These are phyloP conservation scores for Metschnikowia gelsemii DNA, from an alignment of 805 yeast species.

Conservation along the genomic window DNA sequence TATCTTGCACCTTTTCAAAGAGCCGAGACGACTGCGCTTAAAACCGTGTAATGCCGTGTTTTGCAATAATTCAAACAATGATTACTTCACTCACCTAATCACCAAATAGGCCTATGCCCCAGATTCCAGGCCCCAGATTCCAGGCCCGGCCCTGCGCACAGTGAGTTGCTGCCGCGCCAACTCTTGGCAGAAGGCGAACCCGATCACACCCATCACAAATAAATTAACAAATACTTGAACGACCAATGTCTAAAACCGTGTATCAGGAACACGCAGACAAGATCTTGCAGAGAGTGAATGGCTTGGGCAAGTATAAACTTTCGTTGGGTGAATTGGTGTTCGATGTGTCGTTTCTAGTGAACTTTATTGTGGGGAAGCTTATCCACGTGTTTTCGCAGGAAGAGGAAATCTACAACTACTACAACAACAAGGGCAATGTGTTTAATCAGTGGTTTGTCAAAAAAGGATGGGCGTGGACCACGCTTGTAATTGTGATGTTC, in stretches of 20 bases:
- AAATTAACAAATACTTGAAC: not conserved
- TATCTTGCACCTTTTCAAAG: too few species aligned
- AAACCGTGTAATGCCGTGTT: too few species aligned
- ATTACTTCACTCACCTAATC: too few species aligned
- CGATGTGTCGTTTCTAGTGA: conserved; percentile 33
- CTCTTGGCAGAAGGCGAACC: not conserved
- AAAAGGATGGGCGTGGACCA: conserved; percentile 92
- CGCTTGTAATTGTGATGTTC: conserved; percentile 29
- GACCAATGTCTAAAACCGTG: not conserved
- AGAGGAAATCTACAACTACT: conserved; percentile 49
- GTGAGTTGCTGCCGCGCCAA: conserved; percentile 3
- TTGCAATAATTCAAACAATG: too few species aligned
- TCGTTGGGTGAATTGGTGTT: conserved; percentile 29
- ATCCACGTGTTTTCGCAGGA: conserved; percentile 44
- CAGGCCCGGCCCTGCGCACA: conserved; percentile 3
- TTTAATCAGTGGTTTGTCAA: conserved; percentile 78
- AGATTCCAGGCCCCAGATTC: too few species aligned
- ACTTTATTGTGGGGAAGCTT: conserved; percentile 53
- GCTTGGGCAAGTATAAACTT: conserved; percentile 11
- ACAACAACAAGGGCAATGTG: conserved; percentile 63
- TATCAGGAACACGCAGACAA: conserved; percentile 10
- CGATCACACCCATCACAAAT: not conserved
- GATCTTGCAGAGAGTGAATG: not conserved
- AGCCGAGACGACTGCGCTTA: too few species aligned
- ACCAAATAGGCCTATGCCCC: too few species aligned